Conservation (phyloP, 495 filamentous ascomycete genomes). For the Schizothecium vesticola region DNA sequence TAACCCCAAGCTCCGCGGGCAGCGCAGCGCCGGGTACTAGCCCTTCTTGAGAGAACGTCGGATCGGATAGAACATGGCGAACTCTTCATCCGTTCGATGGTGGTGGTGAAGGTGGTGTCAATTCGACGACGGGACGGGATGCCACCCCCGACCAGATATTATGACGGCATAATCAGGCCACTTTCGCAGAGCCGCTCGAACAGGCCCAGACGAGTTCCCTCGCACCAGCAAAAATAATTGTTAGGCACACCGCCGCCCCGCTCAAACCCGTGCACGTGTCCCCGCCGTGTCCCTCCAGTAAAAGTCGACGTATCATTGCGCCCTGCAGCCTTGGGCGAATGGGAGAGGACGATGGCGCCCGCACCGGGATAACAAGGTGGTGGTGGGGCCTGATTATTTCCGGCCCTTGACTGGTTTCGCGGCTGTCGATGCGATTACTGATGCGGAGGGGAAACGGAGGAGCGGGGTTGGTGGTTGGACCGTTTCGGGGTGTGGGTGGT, state of each 20-base stretch:
- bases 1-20: background rate
- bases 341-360: background rate
- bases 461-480: background rate
- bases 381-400: background rate
- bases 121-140: background rate
- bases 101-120: background rate
- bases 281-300: background rate
- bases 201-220: background rate
- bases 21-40: background rate
- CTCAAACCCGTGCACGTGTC: conserved; percentile 1
- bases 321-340: background rate
- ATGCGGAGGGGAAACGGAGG: background rate
- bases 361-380: background rate
- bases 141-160: background rate
- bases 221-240: conserved; percentile 9
- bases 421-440: background rate
- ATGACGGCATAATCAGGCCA: conserved; percentile 27
- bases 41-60: background rate
- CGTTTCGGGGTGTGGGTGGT: background rate
- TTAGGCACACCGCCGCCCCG: conserved; percentile 20
- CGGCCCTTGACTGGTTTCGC: background rate
- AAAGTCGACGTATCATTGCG: background rate
- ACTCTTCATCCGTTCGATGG: background rate
- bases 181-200: conserved; percentile 2
- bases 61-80: background rate